These are phyloP conservation scores for Diatrype stigma DNA, from an alignment of 2,329 filamentous ascomycete genomes.

Conservation along the genomic window DNA sequence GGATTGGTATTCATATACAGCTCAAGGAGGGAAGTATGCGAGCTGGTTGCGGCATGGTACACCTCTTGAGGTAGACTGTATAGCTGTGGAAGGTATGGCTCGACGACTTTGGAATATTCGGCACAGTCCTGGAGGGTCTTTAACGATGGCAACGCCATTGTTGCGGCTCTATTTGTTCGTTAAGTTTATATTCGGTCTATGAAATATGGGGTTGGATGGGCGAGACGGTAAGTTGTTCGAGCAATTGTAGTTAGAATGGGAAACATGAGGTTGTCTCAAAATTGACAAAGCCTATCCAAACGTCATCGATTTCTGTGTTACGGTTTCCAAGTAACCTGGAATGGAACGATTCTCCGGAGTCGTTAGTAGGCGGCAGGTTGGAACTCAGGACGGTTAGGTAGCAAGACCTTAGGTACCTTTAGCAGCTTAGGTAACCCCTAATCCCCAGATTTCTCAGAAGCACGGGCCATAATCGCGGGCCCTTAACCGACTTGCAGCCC, in stretches of 20 bases:
- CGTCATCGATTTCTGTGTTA: constrained; percentile 1
- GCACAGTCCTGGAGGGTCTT: constrained; percentile 69
- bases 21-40: constrained; percentile 55
- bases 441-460: not conserved
- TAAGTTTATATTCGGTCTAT: too few species aligned
- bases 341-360: too few species aligned
- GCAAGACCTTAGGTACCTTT: too few species aligned
- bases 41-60: constrained; percentile 54
- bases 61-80: constrained; percentile 64
- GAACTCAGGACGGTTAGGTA: too few species aligned
- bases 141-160: constrained; percentile 70
- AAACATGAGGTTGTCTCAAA: not conserved
- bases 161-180: constrained; percentile 1
- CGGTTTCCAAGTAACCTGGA: too few species aligned
- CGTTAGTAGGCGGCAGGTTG: too few species aligned
- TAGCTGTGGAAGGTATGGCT: constrained; percentile 69
- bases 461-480: not conserved
- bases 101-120: constrained; percentile 69
- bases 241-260: not conserved
- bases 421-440: too few species aligned
- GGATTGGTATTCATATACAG: constrained; percentile 87
- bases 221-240: not conserved
- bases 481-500: not conserved
- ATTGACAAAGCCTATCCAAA: not conserved
- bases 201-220: not conserved